phyloP scores from a whole-genome alignment of 768 basidiomycete genomes.

The Tricholoma flavovirens region DNA sequence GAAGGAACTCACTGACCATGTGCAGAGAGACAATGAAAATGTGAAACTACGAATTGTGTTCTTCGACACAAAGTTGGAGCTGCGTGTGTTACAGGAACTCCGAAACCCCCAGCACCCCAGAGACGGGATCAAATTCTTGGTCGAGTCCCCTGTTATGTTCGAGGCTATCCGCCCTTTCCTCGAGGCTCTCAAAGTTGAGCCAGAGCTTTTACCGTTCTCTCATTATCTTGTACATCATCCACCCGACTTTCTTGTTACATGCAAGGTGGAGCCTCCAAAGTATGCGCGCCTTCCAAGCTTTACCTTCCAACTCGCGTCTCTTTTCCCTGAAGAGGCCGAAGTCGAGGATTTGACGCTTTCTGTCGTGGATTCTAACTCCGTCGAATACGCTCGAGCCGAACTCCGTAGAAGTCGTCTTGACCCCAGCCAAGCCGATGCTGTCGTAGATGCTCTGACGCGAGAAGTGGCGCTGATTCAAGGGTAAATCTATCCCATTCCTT shows the following conservation, averaged over 20 bases:
- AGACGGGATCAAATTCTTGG: constrained; percentile 32
- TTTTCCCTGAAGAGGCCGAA: constrained; percentile 39
- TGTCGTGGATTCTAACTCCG: constrained; percentile 35
- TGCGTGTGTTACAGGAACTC: constrained; percentile 33
- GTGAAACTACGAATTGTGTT: constrained; percentile 51
- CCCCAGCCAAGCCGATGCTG: constrained; percentile 63
- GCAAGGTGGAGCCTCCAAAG: constrained; percentile 42
- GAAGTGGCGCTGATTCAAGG: constrained; percentile 72
- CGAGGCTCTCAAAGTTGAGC: constrained; percentile 51
- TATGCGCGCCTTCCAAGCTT: constrained; percentile 54
- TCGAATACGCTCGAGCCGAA: constrained; percentile 41
- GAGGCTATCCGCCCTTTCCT: constrained; percentile 67
- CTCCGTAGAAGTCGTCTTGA: constrained; percentile 57
- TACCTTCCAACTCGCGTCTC: constrained; percentile 46
- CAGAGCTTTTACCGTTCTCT: constrained; percentile 51
- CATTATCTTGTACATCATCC: constrained; percentile 47
- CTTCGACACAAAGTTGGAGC: constrained; percentile 54
- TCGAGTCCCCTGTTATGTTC: constrained; percentile 63
- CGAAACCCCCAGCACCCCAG: constrained; percentile 12
- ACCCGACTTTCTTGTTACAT: constrained; percentile 24
- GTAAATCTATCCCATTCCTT: constrained; percentile 24
- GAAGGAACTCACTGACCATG: constrained; percentile 41
- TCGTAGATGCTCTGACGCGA: constrained; percentile 53
- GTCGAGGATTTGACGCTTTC: constrained; percentile 35
- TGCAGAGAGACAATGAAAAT: constrained; percentile 23